Conservation (phyloP, 2,329 filamentous ascomycete genomes). For the Beauveria sp. region DNA sequence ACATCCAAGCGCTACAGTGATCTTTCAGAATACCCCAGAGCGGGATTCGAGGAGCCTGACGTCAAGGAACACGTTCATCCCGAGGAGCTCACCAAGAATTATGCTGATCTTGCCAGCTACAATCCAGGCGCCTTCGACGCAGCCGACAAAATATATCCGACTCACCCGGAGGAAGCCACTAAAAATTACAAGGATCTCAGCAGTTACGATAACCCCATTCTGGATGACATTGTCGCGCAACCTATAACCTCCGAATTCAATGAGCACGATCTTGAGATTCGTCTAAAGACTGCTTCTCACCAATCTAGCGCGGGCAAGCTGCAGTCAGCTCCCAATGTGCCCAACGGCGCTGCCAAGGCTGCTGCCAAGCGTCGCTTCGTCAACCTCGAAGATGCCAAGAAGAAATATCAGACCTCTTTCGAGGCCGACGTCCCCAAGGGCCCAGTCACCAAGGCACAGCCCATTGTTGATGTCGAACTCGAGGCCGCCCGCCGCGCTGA, state of each 20-base stretch:
- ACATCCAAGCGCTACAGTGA: slow-evolving; percentile 28
- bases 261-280: slow-evolving; percentile 4
- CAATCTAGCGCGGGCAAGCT: neutral
- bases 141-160: slow-evolving; percentile 18
- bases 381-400: slow-evolving; percentile 10
- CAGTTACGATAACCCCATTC: slow-evolving; percentile 18
- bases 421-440: neutral
- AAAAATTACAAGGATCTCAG: slow-evolving; percentile 20
- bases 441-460: neutral
- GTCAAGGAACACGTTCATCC: slow-evolving; percentile 24
- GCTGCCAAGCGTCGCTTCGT: slow-evolving; percentile 1
- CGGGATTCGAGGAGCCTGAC: slow-evolving; percentile 23
- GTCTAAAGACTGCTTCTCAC: slow-evolving; percentile 1
- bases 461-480: neutral
- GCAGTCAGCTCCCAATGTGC: neutral
- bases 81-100: slow-evolving; percentile 31
- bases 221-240: slow-evolving; percentile 13
- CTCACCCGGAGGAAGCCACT: slow-evolving; percentile 24
- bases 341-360: slow-evolving; percentile 1
- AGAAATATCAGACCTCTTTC: slow-evolving; percentile 6
- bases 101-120: slow-evolving; percentile 36
- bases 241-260: neutral
- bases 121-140: slow-evolving; percentile 23
- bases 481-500: slow-evolving; percentile 6
- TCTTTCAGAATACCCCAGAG: slow-evolving; percentile 23